Evolutionary conservation across 164 flowering plant species (phyloP).

Genomic region (Stephania yunnanensis): DNA sequence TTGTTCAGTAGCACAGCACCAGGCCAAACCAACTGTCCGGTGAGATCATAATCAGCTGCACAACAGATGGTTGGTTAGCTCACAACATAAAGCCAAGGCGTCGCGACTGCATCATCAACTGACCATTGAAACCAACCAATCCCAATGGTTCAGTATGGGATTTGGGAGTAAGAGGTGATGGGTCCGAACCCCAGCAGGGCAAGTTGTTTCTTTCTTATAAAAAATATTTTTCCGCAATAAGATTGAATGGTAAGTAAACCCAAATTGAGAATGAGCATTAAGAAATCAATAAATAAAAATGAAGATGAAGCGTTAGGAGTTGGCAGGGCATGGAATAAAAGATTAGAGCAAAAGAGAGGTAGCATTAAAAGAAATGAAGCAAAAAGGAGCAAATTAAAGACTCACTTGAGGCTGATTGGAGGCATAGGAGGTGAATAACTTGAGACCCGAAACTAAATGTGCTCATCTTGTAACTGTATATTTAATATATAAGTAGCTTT

Average conservation of each 20-base stretch:
- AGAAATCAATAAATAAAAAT: too few species aligned
- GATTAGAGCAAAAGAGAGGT: not conserved
- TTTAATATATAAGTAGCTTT: too few species aligned
- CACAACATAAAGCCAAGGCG: not conserved
- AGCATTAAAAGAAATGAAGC: too few species aligned
- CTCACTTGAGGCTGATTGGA: constrained; percentile 88
- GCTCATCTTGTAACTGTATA: constrained; percentile 70
- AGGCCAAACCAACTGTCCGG: constrained; percentile 98
- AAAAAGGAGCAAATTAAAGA: not conserved
- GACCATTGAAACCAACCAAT: not conserved
- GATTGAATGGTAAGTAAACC: not conserved
- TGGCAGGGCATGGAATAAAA: not conserved
- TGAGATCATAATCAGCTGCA: constrained; percentile 96
- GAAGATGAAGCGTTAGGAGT: too few species aligned
- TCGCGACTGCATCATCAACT: not conserved
- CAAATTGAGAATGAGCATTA: not conserved
- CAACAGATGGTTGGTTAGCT: constrained; percentile 16
- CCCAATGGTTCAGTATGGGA: not conserved
- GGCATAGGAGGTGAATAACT: constrained; percentile 65
- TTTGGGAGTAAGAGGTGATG: too few species aligned
- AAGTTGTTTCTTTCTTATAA: too few species aligned
- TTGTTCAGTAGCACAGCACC: constrained; percentile 77
- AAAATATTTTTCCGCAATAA: not conserved
- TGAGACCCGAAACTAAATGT: constrained; percentile 79
- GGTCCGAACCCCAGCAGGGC: too few species aligned